Base-by-base conservation (phyloP, 805 yeast genomes). In the Kodamaea jinghongensis region DNA sequence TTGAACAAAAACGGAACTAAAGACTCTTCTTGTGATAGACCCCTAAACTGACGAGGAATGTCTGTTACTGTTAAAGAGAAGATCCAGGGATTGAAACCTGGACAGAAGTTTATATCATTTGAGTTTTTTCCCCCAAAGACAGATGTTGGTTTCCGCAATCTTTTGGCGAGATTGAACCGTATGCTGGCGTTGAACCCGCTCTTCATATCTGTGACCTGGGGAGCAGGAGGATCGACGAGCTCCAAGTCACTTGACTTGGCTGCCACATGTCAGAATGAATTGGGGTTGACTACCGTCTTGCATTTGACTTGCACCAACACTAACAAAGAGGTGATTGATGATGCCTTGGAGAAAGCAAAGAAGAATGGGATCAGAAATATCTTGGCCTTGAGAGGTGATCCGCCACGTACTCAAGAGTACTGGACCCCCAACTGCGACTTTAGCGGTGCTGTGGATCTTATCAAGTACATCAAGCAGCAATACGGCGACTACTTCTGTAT, bases 61-160 rank as follows among this genome's bases (percentile, higher is more conserved):
- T 17, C 39, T 13, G 8, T 23, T 17, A 69, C 72, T 22, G 67
- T 73, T 31, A 71, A 64, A 20, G 86, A 83, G 30, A 73, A 74
- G 56, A 73, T 86, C 42, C 57, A 62, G 29, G 55, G 65, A 0
- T 63, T 79, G 45, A 60, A 58, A 43, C 69, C 67, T 13, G 78
- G 70, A 54, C 82, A 76, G 51, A 75, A 74, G 38, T 86, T 81
- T 58, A 78, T 87, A 51, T 90, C 97, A 7, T 75, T 89, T 52
- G 99, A 93, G 69, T 93, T 93, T 61, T 93, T 93, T 67, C 99
- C 99, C 5, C 99, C 99, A 16, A 89, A 93, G 63, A 93, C 99
- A 0, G 90, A 86, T 55, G 69, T 79, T 55, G 99, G 98, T 50
- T 75, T 85, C 58, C 75, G 84, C 47, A 93, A 93, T 63, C 67